Evolutionary conservation across 805 yeast species (phyloP).

Genomic region (Candida succiphila): DNA sequence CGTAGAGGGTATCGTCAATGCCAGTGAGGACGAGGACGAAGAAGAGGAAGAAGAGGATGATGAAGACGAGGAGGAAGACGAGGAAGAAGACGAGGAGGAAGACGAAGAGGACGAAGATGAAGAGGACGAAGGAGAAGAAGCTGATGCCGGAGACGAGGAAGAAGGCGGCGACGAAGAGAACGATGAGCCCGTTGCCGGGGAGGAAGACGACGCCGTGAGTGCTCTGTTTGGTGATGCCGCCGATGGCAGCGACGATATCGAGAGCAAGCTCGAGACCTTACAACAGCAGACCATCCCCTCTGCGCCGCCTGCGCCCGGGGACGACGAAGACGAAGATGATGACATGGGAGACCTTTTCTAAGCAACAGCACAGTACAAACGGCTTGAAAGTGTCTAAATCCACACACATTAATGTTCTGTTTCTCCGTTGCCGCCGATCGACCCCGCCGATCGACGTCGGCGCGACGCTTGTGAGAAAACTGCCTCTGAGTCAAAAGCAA

Average conservation of each 20-base stretch:
- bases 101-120: slow-evolving; percentile 18
- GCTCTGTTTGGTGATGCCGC: slow-evolving; percentile 13
- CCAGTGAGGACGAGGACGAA: slow-evolving; percentile 56
- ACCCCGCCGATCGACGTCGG: too few species aligned
- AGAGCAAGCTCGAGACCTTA: background rate
- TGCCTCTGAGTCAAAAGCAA: too few species aligned
- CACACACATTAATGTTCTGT: too few species aligned
- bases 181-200: slow-evolving; percentile 18
- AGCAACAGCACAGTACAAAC: too few species aligned
- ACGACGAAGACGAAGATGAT: too few species aligned
- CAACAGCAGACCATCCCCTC: too few species aligned
- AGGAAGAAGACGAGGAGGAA: slow-evolving; percentile 10
- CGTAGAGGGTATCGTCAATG: slow-evolving; percentile 10
- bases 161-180: slow-evolving; percentile 10
- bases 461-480: too few species aligned
- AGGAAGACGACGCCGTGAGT: slow-evolving; percentile 22
- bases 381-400: too few species aligned
- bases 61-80: slow-evolving; percentile 10
- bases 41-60: slow-evolving; percentile 40
- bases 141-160: slow-evolving; percentile 11
- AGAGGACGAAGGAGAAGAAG: slow-evolving; percentile 17
- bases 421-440: too few species aligned
- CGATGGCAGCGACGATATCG: background rate
- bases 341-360: too few species aligned
- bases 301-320: too few species aligned